Conservation (phyloP, 2,329 filamentous ascomycete species). For the Kalmusia sp. region DNA sequence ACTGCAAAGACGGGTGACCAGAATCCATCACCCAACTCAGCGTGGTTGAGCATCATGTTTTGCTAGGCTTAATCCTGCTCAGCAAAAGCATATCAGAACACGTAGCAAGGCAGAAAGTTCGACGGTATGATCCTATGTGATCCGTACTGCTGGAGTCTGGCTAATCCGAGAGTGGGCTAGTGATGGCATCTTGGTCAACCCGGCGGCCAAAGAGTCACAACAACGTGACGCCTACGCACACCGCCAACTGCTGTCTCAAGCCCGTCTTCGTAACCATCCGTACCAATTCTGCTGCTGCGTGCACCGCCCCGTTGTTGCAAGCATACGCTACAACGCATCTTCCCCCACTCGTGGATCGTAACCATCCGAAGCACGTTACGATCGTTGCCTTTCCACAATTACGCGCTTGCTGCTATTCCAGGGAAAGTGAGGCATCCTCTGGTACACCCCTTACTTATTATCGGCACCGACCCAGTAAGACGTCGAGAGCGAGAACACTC, state of each 20-base stretch:
- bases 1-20: too few relatives aligned
- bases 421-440: neutral
- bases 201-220: neutral
- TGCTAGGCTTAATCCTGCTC: neutral
- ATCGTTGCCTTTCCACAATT: neutral
- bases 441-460: neutral
- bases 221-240: neutral
- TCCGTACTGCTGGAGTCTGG: neutral
- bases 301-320: neutral
- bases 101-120: constrained; percentile 1
- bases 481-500: too few relatives aligned
- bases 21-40: too few relatives aligned
- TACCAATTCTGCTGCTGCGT: neutral
- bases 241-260: neutral
- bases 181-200: neutral
- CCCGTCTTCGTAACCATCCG: neutral
- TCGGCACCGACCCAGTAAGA: too few relatives aligned
- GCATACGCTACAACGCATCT: neutral
- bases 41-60: neutral
- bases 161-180: constrained; percentile 3
- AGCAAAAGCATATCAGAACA: neutral
- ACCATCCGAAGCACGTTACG: neutral
- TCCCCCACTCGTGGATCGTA: neutral
- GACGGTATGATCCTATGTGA: neutral
- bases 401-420: neutral